Evolutionary conservation across 2,329 filamentous ascomycete genomes (phyloP), one percentile per base, ranked within the genome.

Genomic region (Verticillium longisporum): DNA sequence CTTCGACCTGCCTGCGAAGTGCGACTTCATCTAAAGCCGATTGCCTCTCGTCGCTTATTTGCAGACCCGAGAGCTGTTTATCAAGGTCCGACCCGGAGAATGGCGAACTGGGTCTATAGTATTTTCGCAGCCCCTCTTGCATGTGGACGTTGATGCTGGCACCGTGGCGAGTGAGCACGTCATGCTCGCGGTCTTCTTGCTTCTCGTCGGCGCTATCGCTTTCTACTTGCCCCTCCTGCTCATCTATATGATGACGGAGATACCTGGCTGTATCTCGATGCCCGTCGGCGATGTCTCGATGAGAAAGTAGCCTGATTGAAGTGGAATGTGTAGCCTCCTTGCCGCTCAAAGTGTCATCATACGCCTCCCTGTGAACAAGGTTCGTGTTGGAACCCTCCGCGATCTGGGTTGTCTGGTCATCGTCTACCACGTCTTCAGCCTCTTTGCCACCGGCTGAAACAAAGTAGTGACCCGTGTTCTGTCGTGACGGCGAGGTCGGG

Each of bases 21-120:
- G 61, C 60, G 9, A 64, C 32, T 15, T 65, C 64, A n/a, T 62
- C 64, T 14, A 65, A 50, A 31, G 62, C 62, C 14, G 55, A 61
- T 33, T 65, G 61, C 21, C 62, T 64, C 15, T 63, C 64, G 34
- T 63, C 64, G 26, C 61, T 64, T 13, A 65, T 65, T 31, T 53
- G 45, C n/a, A 53, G 45, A 11, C 45, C 45, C 6, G 45, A 53
- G 9, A 53, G 45, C 45, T 53, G 21, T 18, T 53, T 10, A 13
- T 53, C 45, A 18, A 53, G n/a, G 18, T 11, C 18, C 13, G 45
- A 10, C 21, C 18, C 45, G 3, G 9, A 18, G n/a, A 18, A 11
- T 11, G 21, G 45, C 18, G 18, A 11, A 13, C 45, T 53, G 45
- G 21, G n/a, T 53, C 15, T 11, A 4, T 53, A 53, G 45, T 53